phyloP scores from a whole-genome alignment of 148 eudicot species.

The Nyssa sinensis region DNA sequence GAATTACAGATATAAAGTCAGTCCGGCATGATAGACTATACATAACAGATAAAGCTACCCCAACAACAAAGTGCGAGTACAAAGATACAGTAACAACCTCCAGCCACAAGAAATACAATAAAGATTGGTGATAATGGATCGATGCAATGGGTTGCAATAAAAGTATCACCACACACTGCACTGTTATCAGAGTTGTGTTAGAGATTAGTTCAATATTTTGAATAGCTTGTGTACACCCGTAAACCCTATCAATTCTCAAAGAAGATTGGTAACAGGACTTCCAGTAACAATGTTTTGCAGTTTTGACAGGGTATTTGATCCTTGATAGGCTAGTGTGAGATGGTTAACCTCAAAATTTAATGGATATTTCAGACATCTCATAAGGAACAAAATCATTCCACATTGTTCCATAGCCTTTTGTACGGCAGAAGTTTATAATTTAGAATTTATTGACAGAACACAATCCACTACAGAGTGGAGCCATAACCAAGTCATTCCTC shows the following conservation, averaged over 20 bases:
- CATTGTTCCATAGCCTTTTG: not conserved
- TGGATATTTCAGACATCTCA: not conserved
- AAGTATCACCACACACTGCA: not conserved
- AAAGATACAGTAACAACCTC: not conserved
- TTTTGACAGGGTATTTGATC: not conserved
- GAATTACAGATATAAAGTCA: constrained; percentile 10
- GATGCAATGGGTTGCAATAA: not conserved
- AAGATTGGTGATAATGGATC: not conserved
- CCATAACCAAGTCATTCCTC: too few species aligned
- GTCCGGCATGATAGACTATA: not conserved
- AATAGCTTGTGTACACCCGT: not conserved
- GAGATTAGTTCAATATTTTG: not conserved
- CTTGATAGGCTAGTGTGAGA: not conserved
- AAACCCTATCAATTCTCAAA: not conserved
- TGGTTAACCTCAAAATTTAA: not conserved
- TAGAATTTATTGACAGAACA: not conserved
- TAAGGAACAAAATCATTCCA: not conserved
- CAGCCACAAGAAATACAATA: not conserved
- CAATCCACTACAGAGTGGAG: not conserved
- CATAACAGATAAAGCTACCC: not conserved
- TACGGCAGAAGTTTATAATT: not conserved
- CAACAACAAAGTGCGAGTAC: not conserved
- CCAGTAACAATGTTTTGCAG: not conserved
- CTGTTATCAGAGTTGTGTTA: not conserved
- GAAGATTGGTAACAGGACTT: not conserved